Percentiles rank a stretch among this genome's conserved stretches.
Conservation (phyloP, 2,329 filamentous ascomycete species). For the Lecanicillium sp. region DNA sequence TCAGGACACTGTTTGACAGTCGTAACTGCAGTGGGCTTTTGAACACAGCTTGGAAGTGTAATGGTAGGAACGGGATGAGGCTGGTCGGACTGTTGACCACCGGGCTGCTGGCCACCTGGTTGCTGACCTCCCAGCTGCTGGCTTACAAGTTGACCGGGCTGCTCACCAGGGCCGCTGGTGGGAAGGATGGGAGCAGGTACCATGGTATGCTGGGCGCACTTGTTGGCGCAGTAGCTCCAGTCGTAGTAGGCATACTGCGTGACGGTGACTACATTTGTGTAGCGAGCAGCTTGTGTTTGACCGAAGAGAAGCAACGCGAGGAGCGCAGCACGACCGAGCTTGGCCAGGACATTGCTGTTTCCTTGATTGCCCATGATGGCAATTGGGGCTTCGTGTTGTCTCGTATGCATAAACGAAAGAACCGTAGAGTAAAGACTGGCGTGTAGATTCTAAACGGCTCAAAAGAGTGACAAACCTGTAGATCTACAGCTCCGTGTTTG, state of each 20-base stretch:
- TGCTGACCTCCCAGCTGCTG: not conserved
- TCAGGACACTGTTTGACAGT: not conserved
- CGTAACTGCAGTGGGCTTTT: not conserved
- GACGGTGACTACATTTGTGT: not conserved
- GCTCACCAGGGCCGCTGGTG: not conserved
- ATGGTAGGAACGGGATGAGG: not conserved
- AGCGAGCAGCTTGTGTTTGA: not conserved
- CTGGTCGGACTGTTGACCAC: not conserved
- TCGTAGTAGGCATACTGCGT: not conserved
- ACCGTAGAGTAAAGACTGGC: too few species aligned
- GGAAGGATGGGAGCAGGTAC: not conserved
- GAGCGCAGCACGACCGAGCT: not conserved
- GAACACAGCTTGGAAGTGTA: conserved; percentile 1
- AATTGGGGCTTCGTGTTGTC: too few species aligned
- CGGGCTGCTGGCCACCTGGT: not conserved
- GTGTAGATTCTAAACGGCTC: too few species aligned
- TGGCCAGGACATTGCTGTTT: not conserved
- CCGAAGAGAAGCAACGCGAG: not conserved
- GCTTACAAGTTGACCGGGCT: not conserved
- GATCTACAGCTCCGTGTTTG: not conserved
- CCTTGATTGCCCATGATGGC: not conserved
- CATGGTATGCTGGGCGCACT: not conserved
- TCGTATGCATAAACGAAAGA: too few species aligned
- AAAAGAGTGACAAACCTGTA: not conserved
- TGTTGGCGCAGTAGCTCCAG: not conserved